A percentile compares a stretch with the other conserved stretches of the same genome.
These are phyloP conservation scores for Phytophthora hybrid DNA, from an alignment of 352 stramenopile genomes.

Conservation along the genomic window DNA sequence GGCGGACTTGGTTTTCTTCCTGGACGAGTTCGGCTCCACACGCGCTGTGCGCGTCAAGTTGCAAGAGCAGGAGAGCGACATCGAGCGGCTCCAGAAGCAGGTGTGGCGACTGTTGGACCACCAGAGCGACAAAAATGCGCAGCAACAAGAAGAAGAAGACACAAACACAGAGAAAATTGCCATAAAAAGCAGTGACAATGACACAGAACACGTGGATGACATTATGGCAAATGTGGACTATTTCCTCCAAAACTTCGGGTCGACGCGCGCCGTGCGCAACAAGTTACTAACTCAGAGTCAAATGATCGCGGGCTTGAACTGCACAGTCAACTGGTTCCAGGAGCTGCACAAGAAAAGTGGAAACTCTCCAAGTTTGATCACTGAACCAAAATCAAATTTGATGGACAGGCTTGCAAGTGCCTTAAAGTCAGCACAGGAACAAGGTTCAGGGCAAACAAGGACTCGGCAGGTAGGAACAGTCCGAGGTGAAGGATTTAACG, in stretches of 20 bases:
- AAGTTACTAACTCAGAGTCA: neutral
- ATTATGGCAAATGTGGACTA: conserved; percentile 24
- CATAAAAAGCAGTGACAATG: neutral
- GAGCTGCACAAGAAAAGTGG: neutral
- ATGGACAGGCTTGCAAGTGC: neutral
- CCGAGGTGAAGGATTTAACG: neutral
- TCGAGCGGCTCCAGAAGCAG: neutral
- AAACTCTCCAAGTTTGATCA: neutral
- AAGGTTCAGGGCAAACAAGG: neutral
- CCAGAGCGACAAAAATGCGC: neutral
- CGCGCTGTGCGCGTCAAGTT: conserved; percentile 21
- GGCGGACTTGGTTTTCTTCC: conserved; percentile 20
- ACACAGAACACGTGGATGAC: conserved; percentile 8
- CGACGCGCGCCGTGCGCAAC: conserved; percentile 6
- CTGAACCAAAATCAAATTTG: neutral
- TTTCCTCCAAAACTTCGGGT: conserved; percentile 16
- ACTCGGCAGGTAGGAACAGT: neutral
- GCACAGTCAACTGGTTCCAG: conserved; percentile 6
- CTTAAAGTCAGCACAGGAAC: neutral
- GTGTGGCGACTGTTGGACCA: neutral
- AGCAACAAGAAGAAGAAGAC: neutral
- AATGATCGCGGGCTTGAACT: neutral
- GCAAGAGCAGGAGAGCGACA: conserved; percentile 16
- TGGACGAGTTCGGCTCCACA: conserved; percentile 28
- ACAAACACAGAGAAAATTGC: neutral